Evolutionary conservation across 257 asterid species (phyloP), one percentile per base, ranked within the genome.

Genomic region (Solanum paucissectum): DNA sequence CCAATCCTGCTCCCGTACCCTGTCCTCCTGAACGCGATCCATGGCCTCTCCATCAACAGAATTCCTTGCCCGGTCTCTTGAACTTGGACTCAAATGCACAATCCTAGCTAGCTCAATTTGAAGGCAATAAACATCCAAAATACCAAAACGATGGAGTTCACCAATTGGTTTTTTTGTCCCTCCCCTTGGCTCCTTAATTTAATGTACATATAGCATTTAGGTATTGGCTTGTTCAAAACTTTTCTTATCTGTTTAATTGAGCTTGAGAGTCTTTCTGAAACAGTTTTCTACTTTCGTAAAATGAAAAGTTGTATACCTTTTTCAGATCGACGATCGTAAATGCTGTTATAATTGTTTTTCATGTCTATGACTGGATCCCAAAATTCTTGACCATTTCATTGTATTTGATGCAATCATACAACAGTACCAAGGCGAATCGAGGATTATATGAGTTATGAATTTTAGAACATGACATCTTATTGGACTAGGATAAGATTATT

Each of bases 1-100:
- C 98, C 18, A 91, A 94, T 89, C 99, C 95, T n/a, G 98, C 95
- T 86, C 99, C 99, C 0, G 92, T 92, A 42, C 96, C 98, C 12
- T 95, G 98, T 85, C 96, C 95, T 29, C 96, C 96, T 0, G 95
- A 92, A 76, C 98, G 95, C 66, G 72, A 88, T 40, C 90, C 92
- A 27, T 94, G 95, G 94, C 98, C 97, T 55, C 83, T 87, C 16
- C 97, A 91, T 89, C 94, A 93, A 73, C 90, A 85, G 42, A 11
- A 49, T 62, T 20, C 89, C 7, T 62, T 84, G 11, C 86, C 90
- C 6, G 83, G 21, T 86, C 44, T 68, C 25, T 55, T 60, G 49
- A 85, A 76, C 36, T 27, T 87, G 69, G 89, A 20, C 86, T 71
- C 88, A 14, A 90, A 84, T 23, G 33, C 89, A 32, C 86, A 90